A percentile compares a stretch with the other conserved stretches of the same genome.
Evolutionary conservation across 257 asterid genomes (phyloP).

Genomic region (Fraxinus anomala): DNA sequence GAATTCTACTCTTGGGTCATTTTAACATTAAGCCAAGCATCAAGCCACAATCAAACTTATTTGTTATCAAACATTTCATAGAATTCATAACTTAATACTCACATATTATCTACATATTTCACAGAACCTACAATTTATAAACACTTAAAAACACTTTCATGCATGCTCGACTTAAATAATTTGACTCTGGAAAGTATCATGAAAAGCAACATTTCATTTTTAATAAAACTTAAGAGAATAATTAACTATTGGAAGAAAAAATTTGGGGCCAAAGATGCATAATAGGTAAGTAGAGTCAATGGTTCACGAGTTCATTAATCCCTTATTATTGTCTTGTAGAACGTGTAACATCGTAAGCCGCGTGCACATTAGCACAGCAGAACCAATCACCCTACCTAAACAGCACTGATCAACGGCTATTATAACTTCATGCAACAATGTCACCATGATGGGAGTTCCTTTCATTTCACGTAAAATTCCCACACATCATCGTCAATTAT

Average conservation of each 20-base stretch:
- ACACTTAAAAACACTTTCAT: neutral
- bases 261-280: neutral
- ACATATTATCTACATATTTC: no score
- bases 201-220: neutral
- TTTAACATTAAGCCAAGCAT: no score
- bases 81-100: no score
- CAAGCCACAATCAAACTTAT: no score
- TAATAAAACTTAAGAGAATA: neutral
- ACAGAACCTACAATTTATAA: no score
- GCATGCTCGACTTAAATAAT: neutral
- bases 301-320: neutral
- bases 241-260: neutral
- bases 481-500: neutral
- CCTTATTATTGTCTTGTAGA: neutral
- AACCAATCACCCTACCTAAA: constrained; percentile 2
- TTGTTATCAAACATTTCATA: no score
- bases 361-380: neutral
- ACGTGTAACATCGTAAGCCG: constrained; percentile 4
- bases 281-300: neutral
- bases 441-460: no score
- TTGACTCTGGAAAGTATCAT: neutral
- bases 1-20: no score
- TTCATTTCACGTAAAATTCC: neutral
- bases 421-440: neutral
- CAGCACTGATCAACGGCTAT: neutral